Evolutionary conservation across 139 green algal species (phyloP).

Genomic region (Trebouxia sp.): DNA sequence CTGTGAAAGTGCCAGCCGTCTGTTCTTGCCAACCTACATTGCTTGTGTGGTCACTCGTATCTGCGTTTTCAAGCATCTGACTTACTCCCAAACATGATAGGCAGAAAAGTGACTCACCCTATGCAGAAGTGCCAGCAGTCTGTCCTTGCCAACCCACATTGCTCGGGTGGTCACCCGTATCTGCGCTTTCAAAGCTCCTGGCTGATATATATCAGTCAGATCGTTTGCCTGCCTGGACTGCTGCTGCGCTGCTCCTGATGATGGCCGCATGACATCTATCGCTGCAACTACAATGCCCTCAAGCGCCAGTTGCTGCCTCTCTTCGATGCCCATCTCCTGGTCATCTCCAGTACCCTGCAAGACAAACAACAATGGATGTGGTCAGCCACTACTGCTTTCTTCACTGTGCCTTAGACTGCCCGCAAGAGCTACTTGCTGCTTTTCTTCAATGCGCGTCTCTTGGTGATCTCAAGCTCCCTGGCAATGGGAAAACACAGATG

Average conservation of each 20-base stretch:
- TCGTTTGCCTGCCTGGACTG: neutral
- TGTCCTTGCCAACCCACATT: slow-evolving; percentile 88
- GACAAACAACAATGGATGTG: neutral
- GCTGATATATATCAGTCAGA: too few relatives aligned
- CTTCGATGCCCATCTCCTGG: slow-evolving; percentile 86
- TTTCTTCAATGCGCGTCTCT: too few relatives aligned
- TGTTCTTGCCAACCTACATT: slow-evolving; percentile 88
- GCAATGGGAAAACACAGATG: too few relatives aligned
- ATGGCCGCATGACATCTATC: slow-evolving; percentile 70
- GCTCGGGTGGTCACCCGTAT: slow-evolving; percentile 85
- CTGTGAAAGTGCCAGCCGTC: slow-evolving; percentile 75
- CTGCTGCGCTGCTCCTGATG: neutral
- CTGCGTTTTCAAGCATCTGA: slow-evolving; percentile 43
- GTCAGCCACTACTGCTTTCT: too few relatives aligned
- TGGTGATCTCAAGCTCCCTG: too few relatives aligned
- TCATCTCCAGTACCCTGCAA: slow-evolving; percentile 70
- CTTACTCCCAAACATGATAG: too few relatives aligned
- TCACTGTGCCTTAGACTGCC: too few relatives aligned
- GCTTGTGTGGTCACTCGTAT: slow-evolving; percentile 85
- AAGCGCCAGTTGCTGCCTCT: slow-evolving; percentile 79
- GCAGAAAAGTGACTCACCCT: too few relatives aligned
- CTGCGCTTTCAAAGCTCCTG: slow-evolving; percentile 37
- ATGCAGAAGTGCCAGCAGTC: slow-evolving; percentile 75
- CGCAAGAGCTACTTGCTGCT: too few relatives aligned
- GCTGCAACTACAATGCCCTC: slow-evolving; percentile 91